Conservation (phyloP, 1,284 basidiomycete genomes). For the Naganishia cerealis region DNA sequence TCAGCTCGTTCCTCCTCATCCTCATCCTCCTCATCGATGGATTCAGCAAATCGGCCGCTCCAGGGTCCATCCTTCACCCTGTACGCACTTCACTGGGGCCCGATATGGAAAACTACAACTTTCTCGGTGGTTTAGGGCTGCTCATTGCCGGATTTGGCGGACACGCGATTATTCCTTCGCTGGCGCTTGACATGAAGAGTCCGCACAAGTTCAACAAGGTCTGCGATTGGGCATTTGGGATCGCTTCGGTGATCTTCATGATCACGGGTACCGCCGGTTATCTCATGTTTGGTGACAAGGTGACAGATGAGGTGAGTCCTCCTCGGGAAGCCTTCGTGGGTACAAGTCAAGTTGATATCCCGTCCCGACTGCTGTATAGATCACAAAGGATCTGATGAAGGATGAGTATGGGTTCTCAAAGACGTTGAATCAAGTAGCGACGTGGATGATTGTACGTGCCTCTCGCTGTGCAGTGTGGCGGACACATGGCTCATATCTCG, state of each 20-base stretch:
- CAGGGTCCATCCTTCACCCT: conserved; percentile 78
- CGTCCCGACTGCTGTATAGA: conserved; percentile 55
- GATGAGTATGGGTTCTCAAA: conserved; percentile 72
- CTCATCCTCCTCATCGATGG: conserved; percentile 82
- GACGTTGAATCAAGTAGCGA: conserved; percentile 69
- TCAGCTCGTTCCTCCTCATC: conserved; percentile 75
- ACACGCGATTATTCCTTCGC: conserved; percentile 85
- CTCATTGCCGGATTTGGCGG: conserved; percentile 97
- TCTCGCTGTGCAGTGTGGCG: not conserved
- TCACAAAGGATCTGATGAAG: conserved; percentile 78
- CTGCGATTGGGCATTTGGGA: conserved; percentile 52
- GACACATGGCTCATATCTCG: not conserved
- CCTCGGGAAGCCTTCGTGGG: too few relatives aligned
- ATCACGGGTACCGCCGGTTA: conserved; percentile 83
- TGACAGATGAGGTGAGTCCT: conserved; percentile 73
- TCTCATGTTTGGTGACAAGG: conserved; percentile 80
- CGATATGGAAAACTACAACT: conserved; percentile 58
- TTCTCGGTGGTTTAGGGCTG: conserved; percentile 66
- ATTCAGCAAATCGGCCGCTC: conserved; percentile 70
- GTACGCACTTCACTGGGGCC: conserved; percentile 68
- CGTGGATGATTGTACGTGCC: conserved; percentile 73
- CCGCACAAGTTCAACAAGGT: conserved; percentile 77
- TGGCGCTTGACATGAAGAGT: conserved; percentile 86
- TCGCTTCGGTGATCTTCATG: conserved; percentile 75
- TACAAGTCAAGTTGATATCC: too few relatives aligned